phyloP scores from a whole-genome alignment of 106 monocot genomes.

The Dioscorea zingiberensis region DNA sequence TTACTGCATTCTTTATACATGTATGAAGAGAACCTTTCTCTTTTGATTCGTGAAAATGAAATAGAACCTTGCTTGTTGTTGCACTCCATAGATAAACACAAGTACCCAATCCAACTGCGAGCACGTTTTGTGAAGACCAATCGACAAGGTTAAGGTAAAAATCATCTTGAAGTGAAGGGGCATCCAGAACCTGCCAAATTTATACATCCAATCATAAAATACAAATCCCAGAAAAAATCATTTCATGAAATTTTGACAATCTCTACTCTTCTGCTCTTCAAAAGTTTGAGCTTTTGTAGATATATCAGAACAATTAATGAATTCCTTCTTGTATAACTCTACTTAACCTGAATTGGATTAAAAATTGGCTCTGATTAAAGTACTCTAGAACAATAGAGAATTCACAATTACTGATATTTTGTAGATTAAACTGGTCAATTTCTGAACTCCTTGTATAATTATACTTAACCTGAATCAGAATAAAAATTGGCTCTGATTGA shows the following conservation, averaged over 20 bases:
- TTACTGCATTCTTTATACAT: not conserved
- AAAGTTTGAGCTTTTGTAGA: not conserved
- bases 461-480: no score
- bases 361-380: no score
- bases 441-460: no score
- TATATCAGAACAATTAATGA: no score
- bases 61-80: slow-evolving; percentile 76
- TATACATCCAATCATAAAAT: not conserved
- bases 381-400: no score
- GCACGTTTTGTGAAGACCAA: slow-evolving; percentile 90
- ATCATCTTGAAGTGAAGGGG: slow-evolving; percentile 93
- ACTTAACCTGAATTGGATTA: no score
- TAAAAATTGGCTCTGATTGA: no score
- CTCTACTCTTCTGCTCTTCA: not conserved
- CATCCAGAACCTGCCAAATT: slow-evolving; percentile 71
- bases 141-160: slow-evolving; percentile 97
- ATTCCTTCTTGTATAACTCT: no score
- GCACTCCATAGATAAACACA: slow-evolving; percentile 96
- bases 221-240: no score
- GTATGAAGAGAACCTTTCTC: not conserved
- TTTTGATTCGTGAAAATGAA: not conserved
- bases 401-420: no score
- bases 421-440: no score
- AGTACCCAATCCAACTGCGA: slow-evolving; percentile 89
- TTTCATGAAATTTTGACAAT: not conserved